A percentile compares a stretch with the other conserved stretches of the same genome.
Evolutionary conservation across 1,284 basidiomycete genomes (phyloP).

Genomic region (Sanguinoderma infundibulare): DNA sequence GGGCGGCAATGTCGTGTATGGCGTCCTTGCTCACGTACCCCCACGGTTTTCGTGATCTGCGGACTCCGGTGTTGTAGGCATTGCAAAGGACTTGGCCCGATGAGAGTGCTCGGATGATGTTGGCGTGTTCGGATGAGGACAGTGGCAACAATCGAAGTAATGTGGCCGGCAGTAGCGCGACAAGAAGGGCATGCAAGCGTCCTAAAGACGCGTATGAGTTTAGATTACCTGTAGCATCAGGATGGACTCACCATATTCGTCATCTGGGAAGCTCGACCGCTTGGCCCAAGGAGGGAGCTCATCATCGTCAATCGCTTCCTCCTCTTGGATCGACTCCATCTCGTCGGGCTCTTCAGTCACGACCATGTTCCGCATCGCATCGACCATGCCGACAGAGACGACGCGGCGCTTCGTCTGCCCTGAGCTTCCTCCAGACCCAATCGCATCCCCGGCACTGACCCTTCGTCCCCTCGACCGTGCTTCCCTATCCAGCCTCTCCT

Average conservation of each 20-base stretch:
- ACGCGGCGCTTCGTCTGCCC: slow-evolving; percentile 45
- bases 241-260: slow-evolving; percentile 58
- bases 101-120: slow-evolving; percentile 62
- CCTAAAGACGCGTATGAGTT: slow-evolving; percentile 41
- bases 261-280: slow-evolving; percentile 52
- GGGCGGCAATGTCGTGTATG: slow-evolving; percentile 77
- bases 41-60: slow-evolving; percentile 84
- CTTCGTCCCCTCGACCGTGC: slow-evolving; percentile 46
- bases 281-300: slow-evolving; percentile 79
- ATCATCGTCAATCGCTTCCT: slow-evolving; percentile 62
- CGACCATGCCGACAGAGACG: slow-evolving; percentile 58
- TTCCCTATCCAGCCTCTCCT: slow-evolving; percentile 36
- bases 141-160: slow-evolving; percentile 50
- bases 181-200: slow-evolving; percentile 64
- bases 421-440: slow-evolving; percentile 2
- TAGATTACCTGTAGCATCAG: not conserved
- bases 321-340: slow-evolving; percentile 53
- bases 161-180: slow-evolving; percentile 45
- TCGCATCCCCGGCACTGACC: slow-evolving; percentile 53
- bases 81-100: slow-evolving; percentile 83
- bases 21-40: slow-evolving; percentile 80
- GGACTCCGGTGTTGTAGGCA: slow-evolving; percentile 81
- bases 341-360: slow-evolving; percentile 65
- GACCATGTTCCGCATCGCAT: slow-evolving; percentile 49
- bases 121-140: slow-evolving; percentile 40